A percentile compares a stretch with the other conserved stretches of the same genome.
Conservation (phyloP, 106 monocot species). For the Cymbidium sinense region DNA sequence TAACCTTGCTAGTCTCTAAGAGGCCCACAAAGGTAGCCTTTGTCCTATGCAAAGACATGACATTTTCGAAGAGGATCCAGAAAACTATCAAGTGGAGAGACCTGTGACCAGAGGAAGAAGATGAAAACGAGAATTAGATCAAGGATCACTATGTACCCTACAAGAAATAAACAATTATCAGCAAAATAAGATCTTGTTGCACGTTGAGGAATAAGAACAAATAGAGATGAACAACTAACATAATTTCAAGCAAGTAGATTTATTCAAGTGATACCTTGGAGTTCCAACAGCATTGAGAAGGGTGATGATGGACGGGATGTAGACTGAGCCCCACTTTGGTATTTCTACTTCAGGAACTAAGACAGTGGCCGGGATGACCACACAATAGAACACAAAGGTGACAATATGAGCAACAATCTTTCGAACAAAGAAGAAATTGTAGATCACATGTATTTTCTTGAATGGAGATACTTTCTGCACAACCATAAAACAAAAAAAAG, state of each 20-base stretch:
- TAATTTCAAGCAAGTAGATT: neutral
- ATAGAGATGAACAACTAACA: neutral
- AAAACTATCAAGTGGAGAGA: constrained; percentile 35
- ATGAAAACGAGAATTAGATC: neutral
- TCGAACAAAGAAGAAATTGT: constrained; percentile 43
- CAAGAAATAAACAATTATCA: neutral
- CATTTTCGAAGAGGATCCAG: constrained; percentile 48
- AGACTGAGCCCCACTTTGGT: constrained; percentile 36
- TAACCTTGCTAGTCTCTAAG: constrained; percentile 29
- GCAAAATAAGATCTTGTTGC: too few relatives aligned
- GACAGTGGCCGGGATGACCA: constrained; percentile 32
- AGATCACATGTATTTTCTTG: constrained; percentile 42
- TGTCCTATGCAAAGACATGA: constrained; percentile 40
- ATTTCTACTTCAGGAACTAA: constrained; percentile 34
- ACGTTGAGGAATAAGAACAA: too few relatives aligned
- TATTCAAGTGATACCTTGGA: constrained; percentile 15
- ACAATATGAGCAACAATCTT: constrained; percentile 38
- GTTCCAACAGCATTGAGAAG: constrained; percentile 42
- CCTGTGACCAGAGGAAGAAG: neutral
- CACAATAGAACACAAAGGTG: constrained; percentile 35
- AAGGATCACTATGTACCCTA: neutral
- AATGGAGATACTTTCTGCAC: constrained; percentile 29
- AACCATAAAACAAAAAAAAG: neutral
- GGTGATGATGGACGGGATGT: constrained; percentile 38
- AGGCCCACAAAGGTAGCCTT: constrained; percentile 33